Percentiles rank a stretch among this genome's conserved stretches.
phyloP scores from a whole-genome alignment of 2,329 filamentous ascomycete genomes.

The Sporothrix brasiliensis region DNA sequence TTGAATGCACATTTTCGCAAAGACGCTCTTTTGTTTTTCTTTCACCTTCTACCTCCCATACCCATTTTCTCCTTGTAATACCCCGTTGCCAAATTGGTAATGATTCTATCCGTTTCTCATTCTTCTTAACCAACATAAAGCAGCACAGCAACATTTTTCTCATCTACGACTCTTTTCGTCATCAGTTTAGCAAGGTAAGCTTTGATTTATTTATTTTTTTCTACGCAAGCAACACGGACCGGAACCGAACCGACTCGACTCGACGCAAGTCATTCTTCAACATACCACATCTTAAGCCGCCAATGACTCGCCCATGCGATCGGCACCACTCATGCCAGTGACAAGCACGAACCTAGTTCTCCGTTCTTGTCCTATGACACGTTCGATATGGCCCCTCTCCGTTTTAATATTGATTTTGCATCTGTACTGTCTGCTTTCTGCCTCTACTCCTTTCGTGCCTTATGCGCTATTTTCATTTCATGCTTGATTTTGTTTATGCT shows the following conservation, averaged over 20 bases:
- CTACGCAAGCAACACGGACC: background rate
- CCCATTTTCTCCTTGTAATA: constrained; percentile 1
- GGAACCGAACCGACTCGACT: background rate
- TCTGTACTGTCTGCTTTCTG: background rate
- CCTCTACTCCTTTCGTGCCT: background rate
- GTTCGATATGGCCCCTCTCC: background rate
- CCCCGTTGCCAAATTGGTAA: constrained; percentile 7
- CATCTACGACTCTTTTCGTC: background rate
- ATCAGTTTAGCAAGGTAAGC: constrained; percentile 1
- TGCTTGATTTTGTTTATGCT: background rate
- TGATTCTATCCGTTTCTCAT: background rate
- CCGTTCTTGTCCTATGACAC: background rate
- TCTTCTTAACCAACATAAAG: constrained; percentile 10
- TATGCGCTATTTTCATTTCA: background rate
- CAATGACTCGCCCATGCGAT: background rate
- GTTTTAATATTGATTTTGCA: background rate
- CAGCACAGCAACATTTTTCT: constrained; percentile 3
- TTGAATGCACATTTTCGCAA: constrained; percentile 2
- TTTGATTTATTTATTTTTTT: background rate
- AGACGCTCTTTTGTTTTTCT: background rate
- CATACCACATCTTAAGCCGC: background rate
- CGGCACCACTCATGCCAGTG: background rate
- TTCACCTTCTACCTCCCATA: background rate
- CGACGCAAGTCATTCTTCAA: background rate
- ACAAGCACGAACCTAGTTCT: background rate